A percentile compares a stretch with the other conserved stretches of the same genome.
Evolutionary conservation across 2,329 filamentous ascomycete genomes (phyloP).

Genomic region (Stachybotrys echinatus): DNA sequence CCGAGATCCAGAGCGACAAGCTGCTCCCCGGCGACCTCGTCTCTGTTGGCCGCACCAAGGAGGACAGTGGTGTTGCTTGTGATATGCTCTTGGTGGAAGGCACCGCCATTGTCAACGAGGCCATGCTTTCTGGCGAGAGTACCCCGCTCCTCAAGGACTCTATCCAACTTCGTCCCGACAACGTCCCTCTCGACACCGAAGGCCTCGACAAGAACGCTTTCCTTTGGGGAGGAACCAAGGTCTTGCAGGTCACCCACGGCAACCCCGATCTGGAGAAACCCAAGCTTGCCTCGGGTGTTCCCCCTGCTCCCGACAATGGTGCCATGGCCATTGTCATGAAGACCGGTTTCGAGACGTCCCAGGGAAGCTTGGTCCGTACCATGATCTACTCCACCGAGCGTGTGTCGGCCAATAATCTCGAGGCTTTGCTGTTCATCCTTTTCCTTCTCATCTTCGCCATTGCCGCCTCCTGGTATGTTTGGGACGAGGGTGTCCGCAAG

Average conservation of each 20-base stretch:
- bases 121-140: conserved; percentile 97
- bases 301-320: conserved; percentile 83
- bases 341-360: conserved; percentile 97
- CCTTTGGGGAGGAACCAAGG: conserved; percentile 95
- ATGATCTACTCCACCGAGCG: conserved; percentile 99
- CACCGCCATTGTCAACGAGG: conserved; percentile 96
- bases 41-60: conserved; percentile 88
- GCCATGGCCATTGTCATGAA: conserved; percentile 92
- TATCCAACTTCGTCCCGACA: conserved; percentile 77
- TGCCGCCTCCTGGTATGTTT: conserved; percentile 98
- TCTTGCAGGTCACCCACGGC: conserved; percentile 89
- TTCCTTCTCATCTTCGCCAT: conserved; percentile 95
- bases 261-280: conserved; percentile 69
- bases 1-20: conserved; percentile 82
- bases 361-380: conserved; percentile 93
- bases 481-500: conserved; percentile 90
- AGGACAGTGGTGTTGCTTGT: conserved; percentile 93
- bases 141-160: conserved; percentile 97
- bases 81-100: conserved; percentile 96
- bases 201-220: conserved; percentile 96
- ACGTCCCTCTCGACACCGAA: conserved; percentile 78
- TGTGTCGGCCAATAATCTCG: conserved; percentile 95
- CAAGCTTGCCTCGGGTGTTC: conserved; percentile 70
- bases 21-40: conserved; percentile 90
- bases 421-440: conserved; percentile 94